Base-by-base conservation (phyloP, 768 basidiomycete species). In the Boletus rubroflammeus region DNA sequence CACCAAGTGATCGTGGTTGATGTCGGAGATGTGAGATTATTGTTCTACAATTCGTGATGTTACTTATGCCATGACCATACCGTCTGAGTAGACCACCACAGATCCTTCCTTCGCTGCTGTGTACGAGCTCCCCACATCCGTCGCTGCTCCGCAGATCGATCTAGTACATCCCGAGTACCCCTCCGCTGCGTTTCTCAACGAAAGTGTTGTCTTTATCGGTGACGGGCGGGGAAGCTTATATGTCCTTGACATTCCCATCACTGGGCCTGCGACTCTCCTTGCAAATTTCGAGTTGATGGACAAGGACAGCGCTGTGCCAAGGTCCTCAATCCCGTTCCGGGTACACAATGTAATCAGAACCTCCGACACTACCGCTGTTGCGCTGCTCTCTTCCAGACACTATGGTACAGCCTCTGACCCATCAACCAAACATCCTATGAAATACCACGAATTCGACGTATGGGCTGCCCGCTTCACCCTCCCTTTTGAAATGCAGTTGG, bases 151-250 rank as follows among this genome's bases (percentile, higher is more conserved):
- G 0, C 72, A 69, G 28, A 64, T 68, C 14, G 71, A 75, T 19
- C 55, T 69, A 1, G 67, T 73, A 19, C 83, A 84, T 60, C 75
- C 70, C 40, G 90, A 93, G 71, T 93, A 94, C 67, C 88, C 91
- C 1, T 89, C 88, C 1, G 79, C 79, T 28, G 73, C 75, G 6
- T 85, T 88, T 61, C 63, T 87, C 36, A 75, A 79, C 48, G 58
- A 78, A 4, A 67, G 72, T 1, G 67, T 76, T 10, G 72, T 80
- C 36, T 73, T 89, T 35, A 76, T 86, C 47, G 76, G 87, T 19
- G 90, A 93, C 62, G 91, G 91, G 9, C 71, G 75, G 59, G 88
- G 89, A n/a, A 63, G 74, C 17, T 68, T 92, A 29, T 88, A 90
- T 57, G 72, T 83, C 14, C 71, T 93, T 41, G 73, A 72, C 28